Evolutionary conservation across 306 rosid genomes (phyloP), one percentile per base, ranked within the genome.

Genomic region (Sophora flavescens): DNA sequence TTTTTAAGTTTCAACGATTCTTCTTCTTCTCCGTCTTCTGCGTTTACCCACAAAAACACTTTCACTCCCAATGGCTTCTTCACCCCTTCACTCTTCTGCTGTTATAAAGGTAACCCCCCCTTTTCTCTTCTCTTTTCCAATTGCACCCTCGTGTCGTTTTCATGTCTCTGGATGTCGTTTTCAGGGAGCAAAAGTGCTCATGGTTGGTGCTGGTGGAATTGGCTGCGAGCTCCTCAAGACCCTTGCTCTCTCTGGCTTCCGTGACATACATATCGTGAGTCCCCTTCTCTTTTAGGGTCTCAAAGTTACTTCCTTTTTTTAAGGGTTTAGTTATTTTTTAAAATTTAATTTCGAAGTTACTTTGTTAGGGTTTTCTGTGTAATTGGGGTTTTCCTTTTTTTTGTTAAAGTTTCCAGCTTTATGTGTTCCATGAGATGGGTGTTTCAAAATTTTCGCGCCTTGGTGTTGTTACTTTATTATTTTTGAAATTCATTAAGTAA

Each of bases 181-280:
- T 16, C 74, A 92, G 99, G 93, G 87, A 70, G 87, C 98, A 38
- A 96, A 86, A 78, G 98, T 92, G 76, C 97, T 96, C 17, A 92
- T 96, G 98, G 99, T 96, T 61, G 99, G 99, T 17, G 99, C 99
- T 5, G 99, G 99, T 61, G 99, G 99, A 78, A 96, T 96, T 80
- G 99, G 99, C 39, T 96, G 99, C 82, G 99, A 96, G 87, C 91
- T 96, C 9, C 92, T 96, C 77, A 96, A 96, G 81, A 96, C 98
- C 62, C 92, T 96, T 36, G 97, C 96, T 26, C 99, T 96, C 85
- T 91, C 99, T 4, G 99, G 96, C 32, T 96, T 96, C 86, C 85
- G 82, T 64, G 99, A 92, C 72, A 93, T 96, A 77, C 99, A 93
- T 87, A 96, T 96, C 72, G 99, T 96, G 58, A 82, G 91, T 81